Base-by-base conservation (phyloP, 148 eudicot genomes). In the Dianthus caryophyllus region DNA sequence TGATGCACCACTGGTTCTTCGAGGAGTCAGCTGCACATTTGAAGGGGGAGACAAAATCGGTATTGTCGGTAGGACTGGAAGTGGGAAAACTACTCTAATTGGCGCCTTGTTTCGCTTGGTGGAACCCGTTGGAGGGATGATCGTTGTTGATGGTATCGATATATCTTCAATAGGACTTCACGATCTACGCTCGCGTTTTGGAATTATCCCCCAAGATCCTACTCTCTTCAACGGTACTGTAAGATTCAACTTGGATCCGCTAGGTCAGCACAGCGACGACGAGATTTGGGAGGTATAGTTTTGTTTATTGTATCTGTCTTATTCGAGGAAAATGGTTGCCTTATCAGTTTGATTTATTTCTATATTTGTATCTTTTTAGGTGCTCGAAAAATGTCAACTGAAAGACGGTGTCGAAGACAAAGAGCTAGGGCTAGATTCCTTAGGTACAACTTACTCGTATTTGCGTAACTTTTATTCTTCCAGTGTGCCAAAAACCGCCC, bases 181-280 rank as follows among this genome's bases (percentile, higher is more conserved):
- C 61, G 97, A 91, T 81, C 80, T 88, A 64, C 74, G 97, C 69
- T 88, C 89, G 18, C 93, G 71, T 11, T 80, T 91, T 62, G 96
- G 97, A 56, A 83, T 88, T 60, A 91, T 91, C 44, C 96, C 97
- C 50, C 97, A 91, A 74, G 97, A 91, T 70, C 96, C 96, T 33
- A 91, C 96, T 61, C 92, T 91, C 55, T 91, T 88, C 61, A 92
- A 77, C 58, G 97, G 97, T 30, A 79, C 92, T n/a, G 96, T 91
- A 61, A 82, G 97, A 78, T 86, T 80, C 80, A 91, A 88, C 76
- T 62, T 91, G 77, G 97, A 91, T 70, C 97, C 96, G 8, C 58
- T 90, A 64, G 71, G 79, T 54, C 84, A 84, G 54, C 91, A 84
- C 41, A 66, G 71, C 15, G 96, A 91, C 33, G 69, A 80, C 65